phyloP scores from a whole-genome alignment of 371 early-diverging fungal species.

The Mucor mucedo region DNA sequence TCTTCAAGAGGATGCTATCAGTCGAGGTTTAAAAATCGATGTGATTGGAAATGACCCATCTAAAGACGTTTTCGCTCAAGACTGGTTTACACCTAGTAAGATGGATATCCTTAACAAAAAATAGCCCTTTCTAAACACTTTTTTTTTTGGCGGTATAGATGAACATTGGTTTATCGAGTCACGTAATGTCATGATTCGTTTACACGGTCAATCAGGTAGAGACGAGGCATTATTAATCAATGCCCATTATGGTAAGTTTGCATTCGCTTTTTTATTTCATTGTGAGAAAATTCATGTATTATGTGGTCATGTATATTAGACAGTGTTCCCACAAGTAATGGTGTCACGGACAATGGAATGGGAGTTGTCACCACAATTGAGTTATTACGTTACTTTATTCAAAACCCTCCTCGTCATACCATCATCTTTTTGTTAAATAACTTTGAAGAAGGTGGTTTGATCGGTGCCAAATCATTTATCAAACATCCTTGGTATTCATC shows the following conservation, averaged over 20 bases:
- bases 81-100: conserved; percentile 42
- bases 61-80: conserved; percentile 13
- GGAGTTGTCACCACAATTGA: conserved; percentile 76
- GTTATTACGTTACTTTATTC: conserved; percentile 65
- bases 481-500: conserved; percentile 78
- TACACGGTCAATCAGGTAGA: conserved; percentile 30
- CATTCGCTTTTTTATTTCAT: too few species aligned
- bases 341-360: conserved; percentile 88
- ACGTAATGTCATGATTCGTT: conserved; percentile 37
- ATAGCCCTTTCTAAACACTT: too few species aligned
- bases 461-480: conserved; percentile 76
- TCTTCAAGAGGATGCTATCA: conserved; percentile 46
- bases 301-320: conserved; percentile 40
- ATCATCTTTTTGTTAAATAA: conserved; percentile 88
- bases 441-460: conserved; percentile 82
- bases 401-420: conserved; percentile 58
- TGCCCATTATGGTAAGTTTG: conserved; percentile 57
- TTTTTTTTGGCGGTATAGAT: conserved; percentile 18
- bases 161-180: conserved; percentile 59
- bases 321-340: conserved; percentile 78
- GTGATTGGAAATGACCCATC: conserved; percentile 46
- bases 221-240: conserved; percentile 49
- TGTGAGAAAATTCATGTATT: neutral
- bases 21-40: conserved; percentile 45
- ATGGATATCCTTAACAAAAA: conserved; percentile 9